Conservation (phyloP, 2,329 filamentous ascomycete genomes). For the Sarocladium kiliense region DNA sequence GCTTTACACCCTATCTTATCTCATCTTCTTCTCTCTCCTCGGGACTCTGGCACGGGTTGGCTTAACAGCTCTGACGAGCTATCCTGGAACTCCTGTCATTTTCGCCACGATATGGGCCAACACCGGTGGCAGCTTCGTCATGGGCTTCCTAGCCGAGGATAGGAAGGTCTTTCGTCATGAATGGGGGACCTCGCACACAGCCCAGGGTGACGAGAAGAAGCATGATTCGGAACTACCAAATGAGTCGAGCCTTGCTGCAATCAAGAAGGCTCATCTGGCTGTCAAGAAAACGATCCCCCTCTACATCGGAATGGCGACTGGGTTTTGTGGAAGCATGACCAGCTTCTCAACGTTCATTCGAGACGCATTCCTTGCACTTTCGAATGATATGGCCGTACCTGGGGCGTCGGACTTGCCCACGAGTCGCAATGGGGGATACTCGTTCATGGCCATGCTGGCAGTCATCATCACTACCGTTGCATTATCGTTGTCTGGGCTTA, state of each 20-base stretch:
- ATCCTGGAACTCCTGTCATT: slow-evolving; percentile 68
- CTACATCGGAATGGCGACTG: slow-evolving; percentile 81
- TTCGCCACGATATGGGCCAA: slow-evolving; percentile 85
- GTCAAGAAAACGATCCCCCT: slow-evolving; percentile 82
- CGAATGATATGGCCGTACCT: slow-evolving; percentile 58
- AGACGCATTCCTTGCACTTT: slow-evolving; percentile 72
- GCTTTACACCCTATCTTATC: slow-evolving; percentile 71
- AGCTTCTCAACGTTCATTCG: slow-evolving; percentile 84
- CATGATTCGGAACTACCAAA: slow-evolving; percentile 17
- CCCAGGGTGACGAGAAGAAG: not conserved
- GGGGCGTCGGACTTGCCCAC: slow-evolving; percentile 30
- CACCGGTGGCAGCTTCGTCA: slow-evolving; percentile 70
- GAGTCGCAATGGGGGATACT: slow-evolving; percentile 66
- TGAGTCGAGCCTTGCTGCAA: slow-evolving; percentile 19
- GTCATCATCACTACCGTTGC: slow-evolving; percentile 68
- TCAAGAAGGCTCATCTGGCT: slow-evolving; percentile 52
- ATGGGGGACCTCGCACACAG: slow-evolving; percentile 33
- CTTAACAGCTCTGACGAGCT: slow-evolving; percentile 71
- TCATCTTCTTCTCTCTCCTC: slow-evolving; percentile 78
- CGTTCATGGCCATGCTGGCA: slow-evolving; percentile 74
- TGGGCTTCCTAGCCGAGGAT: slow-evolving; percentile 84
- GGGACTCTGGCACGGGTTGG: slow-evolving; percentile 82
- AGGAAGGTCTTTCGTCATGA: slow-evolving; percentile 66
- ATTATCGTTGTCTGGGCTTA: slow-evolving; percentile 64
- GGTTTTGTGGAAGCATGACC: slow-evolving; percentile 85